Evolutionary conservation across 2,329 filamentous ascomycete species (phyloP).

Genomic region (Monilinia vaccinii-corymbosi): DNA sequence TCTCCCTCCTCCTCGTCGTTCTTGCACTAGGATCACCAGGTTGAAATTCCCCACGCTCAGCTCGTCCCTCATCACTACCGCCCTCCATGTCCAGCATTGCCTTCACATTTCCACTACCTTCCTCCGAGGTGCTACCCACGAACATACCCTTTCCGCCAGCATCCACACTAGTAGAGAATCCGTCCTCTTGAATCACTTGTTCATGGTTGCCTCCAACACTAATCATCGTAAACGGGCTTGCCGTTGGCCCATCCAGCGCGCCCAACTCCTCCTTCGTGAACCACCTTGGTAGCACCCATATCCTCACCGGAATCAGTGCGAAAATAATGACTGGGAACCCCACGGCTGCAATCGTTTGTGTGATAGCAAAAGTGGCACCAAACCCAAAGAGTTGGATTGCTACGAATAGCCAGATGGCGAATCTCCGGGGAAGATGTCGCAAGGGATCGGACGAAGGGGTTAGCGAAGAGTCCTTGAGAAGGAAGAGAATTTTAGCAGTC

Average conservation of each 20-base stretch:
- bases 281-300: constrained; percentile 33
- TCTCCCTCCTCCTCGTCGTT: constrained; percentile 6
- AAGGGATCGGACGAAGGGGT: constrained; percentile 53
- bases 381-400: constrained; percentile 60
- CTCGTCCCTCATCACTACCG: constrained; percentile 16
- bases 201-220: constrained; percentile 27
- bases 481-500: constrained; percentile 63
- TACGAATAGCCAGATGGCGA: constrained; percentile 64
- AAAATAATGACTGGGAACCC: constrained; percentile 51
- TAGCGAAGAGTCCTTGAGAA: constrained; percentile 54
- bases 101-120: constrained; percentile 16
- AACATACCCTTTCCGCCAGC: constrained; percentile 11
- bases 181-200: constrained; percentile 28
- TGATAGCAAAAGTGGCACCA: constrained; percentile 72
- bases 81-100: constrained; percentile 8
- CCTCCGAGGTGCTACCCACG: constrained; percentile 16
- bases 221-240: constrained; percentile 34
- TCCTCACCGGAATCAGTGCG: constrained; percentile 21
- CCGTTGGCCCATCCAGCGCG: constrained; percentile 57
- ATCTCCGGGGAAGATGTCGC: constrained; percentile 47
- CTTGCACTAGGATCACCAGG: neutral
- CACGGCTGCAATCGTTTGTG: constrained; percentile 73
- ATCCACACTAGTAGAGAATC: constrained; percentile 11
- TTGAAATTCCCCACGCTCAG: constrained; percentile 21
- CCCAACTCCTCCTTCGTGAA: constrained; percentile 23